Conservation (phyloP, 495 filamentous ascomycete genomes). For the Penicillium lagena region DNA sequence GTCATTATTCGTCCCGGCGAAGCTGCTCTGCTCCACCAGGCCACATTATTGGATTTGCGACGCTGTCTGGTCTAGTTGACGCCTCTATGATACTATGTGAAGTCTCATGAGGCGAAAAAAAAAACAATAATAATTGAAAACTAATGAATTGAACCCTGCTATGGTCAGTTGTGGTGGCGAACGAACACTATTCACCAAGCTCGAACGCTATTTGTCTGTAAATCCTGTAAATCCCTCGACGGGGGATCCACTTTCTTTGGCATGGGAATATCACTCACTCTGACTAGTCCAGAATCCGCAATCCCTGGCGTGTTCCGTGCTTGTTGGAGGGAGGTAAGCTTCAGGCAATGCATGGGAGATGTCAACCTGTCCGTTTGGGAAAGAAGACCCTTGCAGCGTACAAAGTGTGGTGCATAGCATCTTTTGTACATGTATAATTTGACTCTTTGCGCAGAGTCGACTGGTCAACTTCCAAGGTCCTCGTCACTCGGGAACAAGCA, state of each 20-base stretch:
- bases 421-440: too few relatives aligned
- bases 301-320: not conserved
- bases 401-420: not conserved
- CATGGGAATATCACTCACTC: slow-evolving; percentile 1
- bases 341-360: too few relatives aligned
- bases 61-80: not conserved
- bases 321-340: too few relatives aligned
- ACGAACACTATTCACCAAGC: too few relatives aligned
- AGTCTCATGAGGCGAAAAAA: slow-evolving; percentile 1
- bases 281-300: slow-evolving; percentile 5
- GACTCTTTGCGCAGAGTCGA: not conserved
- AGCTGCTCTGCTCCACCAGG: too few relatives aligned
- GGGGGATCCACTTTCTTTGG: slow-evolving; percentile 6
- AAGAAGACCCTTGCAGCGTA: not conserved
- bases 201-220: too few relatives aligned
- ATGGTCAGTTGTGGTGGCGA: too few relatives aligned
- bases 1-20: too few relatives aligned
- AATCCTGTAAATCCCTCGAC: not conserved
- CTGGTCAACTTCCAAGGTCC: slow-evolving; percentile 1
- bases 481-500: slow-evolving; percentile 9
- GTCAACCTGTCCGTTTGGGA: too few relatives aligned
- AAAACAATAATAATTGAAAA: not conserved
- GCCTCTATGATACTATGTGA: slow-evolving; percentile 7
- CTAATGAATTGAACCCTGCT: too few relatives aligned
- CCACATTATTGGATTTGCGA: too few relatives aligned